Conservation (phyloP, 768 basidiomycete genomes). For the Harrya chromipes region DNA sequence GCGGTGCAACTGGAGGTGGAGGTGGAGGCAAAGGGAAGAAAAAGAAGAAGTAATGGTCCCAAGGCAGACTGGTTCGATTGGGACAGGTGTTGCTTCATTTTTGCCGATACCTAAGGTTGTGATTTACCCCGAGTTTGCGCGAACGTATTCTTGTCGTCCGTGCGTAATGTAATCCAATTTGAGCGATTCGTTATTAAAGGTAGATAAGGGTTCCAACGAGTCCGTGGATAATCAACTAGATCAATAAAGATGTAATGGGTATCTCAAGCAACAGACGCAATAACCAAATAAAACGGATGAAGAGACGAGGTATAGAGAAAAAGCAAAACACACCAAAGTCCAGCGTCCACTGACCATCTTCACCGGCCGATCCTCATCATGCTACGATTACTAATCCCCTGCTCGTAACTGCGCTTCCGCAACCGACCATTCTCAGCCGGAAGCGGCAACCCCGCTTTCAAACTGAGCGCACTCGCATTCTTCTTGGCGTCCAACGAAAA, state of each 20-base stretch:
- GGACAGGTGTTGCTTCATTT: not conserved
- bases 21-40: conserved; percentile 1
- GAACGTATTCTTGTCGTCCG: too few relatives aligned
- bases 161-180: too few relatives aligned
- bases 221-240: too few relatives aligned
- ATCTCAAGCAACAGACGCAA: too few relatives aligned
- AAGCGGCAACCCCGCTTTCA: conserved; percentile 30
- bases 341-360: not conserved
- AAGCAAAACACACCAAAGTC: conserved; percentile 3
- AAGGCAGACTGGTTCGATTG: not conserved
- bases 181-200: too few relatives aligned
- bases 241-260: too few relatives aligned
- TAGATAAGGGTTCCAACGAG: too few relatives aligned
- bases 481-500: conserved; percentile 59
- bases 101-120: not conserved
- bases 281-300: not conserved
- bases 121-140: too few relatives aligned
- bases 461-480: conserved; percentile 43
- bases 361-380: conserved; percentile 47
- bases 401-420: conserved; percentile 34
- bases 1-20: not conserved
- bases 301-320: not conserved
- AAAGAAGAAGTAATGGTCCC: conserved; percentile 5
- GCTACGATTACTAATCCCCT: conserved; percentile 47
- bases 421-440: conserved; percentile 49